Conservation (phyloP, 306 rosid genomes). For the Prunus dulcis region DNA sequence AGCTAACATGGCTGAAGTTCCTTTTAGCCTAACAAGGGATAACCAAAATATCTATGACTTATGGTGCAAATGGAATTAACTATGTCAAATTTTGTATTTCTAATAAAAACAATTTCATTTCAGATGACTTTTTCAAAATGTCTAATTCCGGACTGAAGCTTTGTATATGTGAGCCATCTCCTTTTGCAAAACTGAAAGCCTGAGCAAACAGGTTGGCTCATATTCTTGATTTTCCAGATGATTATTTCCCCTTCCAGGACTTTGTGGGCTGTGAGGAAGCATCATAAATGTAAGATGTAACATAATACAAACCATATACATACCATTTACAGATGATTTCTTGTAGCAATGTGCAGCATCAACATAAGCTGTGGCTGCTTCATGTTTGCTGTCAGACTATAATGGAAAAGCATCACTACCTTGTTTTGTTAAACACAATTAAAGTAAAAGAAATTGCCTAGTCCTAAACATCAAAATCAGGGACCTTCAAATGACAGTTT, state of each 20-base stretch:
- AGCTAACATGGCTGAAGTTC: not conserved
- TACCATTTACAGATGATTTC: constrained; percentile 68
- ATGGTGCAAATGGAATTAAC: not conserved
- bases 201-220: not conserved
- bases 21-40: not conserved
- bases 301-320: constrained; percentile 24
- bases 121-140: not conserved
- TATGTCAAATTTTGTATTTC: not conserved
- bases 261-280: not conserved
- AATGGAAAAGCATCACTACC: constrained; percentile 5
- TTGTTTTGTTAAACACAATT: not conserved
- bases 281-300: not conserved
- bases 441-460: not conserved
- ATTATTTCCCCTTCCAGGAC: not conserved
- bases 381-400: constrained; percentile 91
- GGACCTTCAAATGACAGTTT: constrained; percentile 84
- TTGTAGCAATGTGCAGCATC: constrained; percentile 95
- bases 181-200: not conserved
- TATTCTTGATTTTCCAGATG: not conserved
- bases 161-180: not conserved
- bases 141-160: not conserved
- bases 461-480: constrained; percentile 14
- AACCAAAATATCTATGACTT: not conserved
- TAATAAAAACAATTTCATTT: not conserved
- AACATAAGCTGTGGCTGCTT: constrained; percentile 87